Evolutionary conservation across 306 rosid genomes (phyloP).

Genomic region (Phaseolus lunatus): DNA sequence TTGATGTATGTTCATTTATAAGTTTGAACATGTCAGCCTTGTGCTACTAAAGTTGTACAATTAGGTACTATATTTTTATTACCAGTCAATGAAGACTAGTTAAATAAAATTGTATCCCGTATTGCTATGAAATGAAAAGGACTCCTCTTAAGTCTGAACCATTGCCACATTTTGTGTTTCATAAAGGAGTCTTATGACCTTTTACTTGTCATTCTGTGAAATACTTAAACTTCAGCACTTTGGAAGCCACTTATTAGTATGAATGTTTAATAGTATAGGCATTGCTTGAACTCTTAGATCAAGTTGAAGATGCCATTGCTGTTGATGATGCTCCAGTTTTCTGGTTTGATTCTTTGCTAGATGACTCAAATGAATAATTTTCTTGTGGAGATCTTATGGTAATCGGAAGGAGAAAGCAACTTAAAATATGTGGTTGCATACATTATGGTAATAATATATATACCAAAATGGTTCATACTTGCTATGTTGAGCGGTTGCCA

Average conservation of each 20-base stretch:
- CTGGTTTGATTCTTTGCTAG: too few species aligned
- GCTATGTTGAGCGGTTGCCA: too few species aligned
- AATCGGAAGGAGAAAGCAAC: too few species aligned
- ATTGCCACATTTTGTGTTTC: conserved; percentile 24
- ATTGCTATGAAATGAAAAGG: conserved; percentile 1
- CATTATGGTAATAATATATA: too few species aligned
- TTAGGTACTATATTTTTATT: conserved; percentile 14
- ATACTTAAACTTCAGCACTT: conserved; percentile 17
- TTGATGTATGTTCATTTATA: background rate
- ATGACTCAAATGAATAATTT: too few species aligned
- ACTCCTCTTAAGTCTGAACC: conserved; percentile 12
- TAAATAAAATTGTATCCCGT: conserved; percentile 3
- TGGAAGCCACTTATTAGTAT: conserved; percentile 14
- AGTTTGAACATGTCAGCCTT: conserved; percentile 17
- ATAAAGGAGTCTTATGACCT: conserved; percentile 21
- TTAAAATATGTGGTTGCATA: too few species aligned
- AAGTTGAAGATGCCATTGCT: conserved; percentile 88
- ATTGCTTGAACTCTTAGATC: conserved; percentile 94
- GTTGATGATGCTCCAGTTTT: conserved; percentile 60
- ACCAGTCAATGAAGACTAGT: conserved; percentile 3
- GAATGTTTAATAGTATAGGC: conserved; percentile 59
- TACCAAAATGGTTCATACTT: too few species aligned
- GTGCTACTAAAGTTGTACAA: background rate
- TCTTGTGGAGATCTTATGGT: too few species aligned
- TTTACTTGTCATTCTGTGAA: conserved; percentile 24